Evolutionary conservation across 1,284 basidiomycete species (phyloP).

Genomic region (Malassezia pachydermatis): DNA sequence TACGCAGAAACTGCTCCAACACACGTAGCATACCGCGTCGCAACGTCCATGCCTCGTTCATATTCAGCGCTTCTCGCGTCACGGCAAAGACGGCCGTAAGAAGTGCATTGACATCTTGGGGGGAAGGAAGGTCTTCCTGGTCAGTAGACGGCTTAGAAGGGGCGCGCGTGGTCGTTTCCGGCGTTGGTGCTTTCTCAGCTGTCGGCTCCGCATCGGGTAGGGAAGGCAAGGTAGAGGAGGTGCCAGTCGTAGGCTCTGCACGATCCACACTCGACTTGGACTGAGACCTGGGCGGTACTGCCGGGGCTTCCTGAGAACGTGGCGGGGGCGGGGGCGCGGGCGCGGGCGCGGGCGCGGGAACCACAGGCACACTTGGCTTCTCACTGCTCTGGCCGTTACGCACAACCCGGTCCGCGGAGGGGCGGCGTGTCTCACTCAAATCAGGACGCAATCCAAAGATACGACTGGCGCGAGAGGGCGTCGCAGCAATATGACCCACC

Average conservation of each 20-base stretch:
- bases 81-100: conserved; percentile 46
- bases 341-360: neutral
- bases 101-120: conserved; percentile 40
- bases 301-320: no score
- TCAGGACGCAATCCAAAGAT: conserved; percentile 8
- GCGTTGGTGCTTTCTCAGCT: neutral
- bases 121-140: conserved; percentile 15
- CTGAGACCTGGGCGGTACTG: no score
- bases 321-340: no score
- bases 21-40: conserved; percentile 46
- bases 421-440: neutral
- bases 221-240: neutral
- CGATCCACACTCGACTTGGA: no score
- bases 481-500: conserved; percentile 13
- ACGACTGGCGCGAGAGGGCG: conserved; percentile 4
- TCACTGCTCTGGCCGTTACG: neutral
- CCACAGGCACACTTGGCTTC: neutral
- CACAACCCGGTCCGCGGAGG: neutral
- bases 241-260: no score
- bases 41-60: conserved; percentile 46
- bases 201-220: neutral
- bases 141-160: neutral
- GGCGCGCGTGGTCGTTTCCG: neutral
- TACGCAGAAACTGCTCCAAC: conserved; percentile 44
- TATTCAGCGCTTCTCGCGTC: conserved; percentile 46